These are phyloP conservation scores for Prunella vulgaris DNA, from an alignment of 257 asterid species.

Conservation along the genomic window DNA sequence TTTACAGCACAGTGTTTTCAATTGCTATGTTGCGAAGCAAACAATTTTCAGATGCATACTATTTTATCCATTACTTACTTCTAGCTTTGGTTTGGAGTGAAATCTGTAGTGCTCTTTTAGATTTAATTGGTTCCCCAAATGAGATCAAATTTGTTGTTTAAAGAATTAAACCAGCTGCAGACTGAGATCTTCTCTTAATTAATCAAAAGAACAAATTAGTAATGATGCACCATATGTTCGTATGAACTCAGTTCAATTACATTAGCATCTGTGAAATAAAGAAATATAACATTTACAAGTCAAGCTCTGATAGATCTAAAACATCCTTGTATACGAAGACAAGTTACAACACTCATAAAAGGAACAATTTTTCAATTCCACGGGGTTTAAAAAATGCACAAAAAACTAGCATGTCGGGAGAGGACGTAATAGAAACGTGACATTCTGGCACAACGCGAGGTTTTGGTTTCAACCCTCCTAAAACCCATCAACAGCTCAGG, in stretches of 20 bases:
- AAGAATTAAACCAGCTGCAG: not conserved
- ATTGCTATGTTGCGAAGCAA: not conserved
- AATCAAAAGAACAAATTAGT: not conserved
- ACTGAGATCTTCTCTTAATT: not conserved
- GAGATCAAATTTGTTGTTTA: not conserved
- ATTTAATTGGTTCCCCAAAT: not conserved
- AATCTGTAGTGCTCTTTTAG: not conserved
- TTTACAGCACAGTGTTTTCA: no score
- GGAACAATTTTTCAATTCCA: not conserved
- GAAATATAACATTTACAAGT: not conserved
- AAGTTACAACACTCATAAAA: not conserved
- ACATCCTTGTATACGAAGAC: not conserved
- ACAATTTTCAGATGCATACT: not conserved
- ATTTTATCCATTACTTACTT: not conserved
- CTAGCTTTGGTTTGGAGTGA: not conserved
- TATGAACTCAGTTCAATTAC: not conserved
- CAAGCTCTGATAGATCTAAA: not conserved
- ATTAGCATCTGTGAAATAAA: not conserved
- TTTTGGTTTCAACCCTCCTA: slow-evolving; percentile 7
- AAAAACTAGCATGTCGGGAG: not conserved
- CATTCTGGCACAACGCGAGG: not conserved
- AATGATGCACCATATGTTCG: not conserved
- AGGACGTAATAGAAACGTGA: not conserved
- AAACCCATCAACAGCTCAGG: slow-evolving; percentile 11
- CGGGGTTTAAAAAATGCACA: not conserved